Percentiles rank a stretch among this genome's conserved stretches.
These are phyloP conservation scores for Fusarium sp. DNA, from an alignment of 2,329 filamentous ascomycete genomes.

Conservation along the genomic window DNA sequence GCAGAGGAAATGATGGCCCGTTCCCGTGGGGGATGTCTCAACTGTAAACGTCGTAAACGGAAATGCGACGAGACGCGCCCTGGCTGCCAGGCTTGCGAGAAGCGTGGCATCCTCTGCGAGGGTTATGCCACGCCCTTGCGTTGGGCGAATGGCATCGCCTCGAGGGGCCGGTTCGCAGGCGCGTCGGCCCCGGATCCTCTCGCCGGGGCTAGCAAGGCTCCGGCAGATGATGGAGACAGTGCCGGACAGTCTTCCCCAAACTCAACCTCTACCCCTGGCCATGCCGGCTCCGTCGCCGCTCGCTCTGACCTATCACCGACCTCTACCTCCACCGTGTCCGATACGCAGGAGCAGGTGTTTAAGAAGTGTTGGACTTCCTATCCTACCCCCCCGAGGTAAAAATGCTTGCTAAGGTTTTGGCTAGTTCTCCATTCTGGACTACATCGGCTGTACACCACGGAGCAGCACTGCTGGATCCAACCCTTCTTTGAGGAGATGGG, in stretches of 20 bases:
- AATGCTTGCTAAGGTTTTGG: slow-evolving; percentile 4
- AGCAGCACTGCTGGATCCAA: slow-evolving; percentile 39
- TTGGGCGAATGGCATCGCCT: slow-evolving; percentile 43
- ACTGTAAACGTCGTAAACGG: slow-evolving; percentile 43
- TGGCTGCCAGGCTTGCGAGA: slow-evolving; percentile 33
- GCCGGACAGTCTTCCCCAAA: slow-evolving; percentile 9
- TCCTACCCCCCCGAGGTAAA: background rate
- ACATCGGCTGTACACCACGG: slow-evolving; percentile 37
- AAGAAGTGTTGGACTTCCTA: slow-evolving; percentile 31
- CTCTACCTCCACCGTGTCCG: background rate
- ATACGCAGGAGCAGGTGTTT: slow-evolving; percentile 33
- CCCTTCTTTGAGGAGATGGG: slow-evolving; percentile 42
- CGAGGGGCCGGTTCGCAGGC: slow-evolving; percentile 41
- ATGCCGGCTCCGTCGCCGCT: slow-evolving; percentile 24
- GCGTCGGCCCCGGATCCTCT: slow-evolving; percentile 32
- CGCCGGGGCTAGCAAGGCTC: background rate
- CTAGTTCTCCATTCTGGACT: slow-evolving; percentile 38
- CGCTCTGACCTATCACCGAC: slow-evolving; percentile 22
- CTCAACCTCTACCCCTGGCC: slow-evolving; percentile 2
- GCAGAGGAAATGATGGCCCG: slow-evolving; percentile 30
- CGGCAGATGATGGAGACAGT: background rate
- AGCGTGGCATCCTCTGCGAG: slow-evolving; percentile 37
- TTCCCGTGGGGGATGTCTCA: slow-evolving; percentile 43
- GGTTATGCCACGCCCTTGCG: slow-evolving; percentile 39
- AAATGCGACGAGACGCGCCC: slow-evolving; percentile 44